Base-by-base conservation (phyloP, 2,329 filamentous ascomycete species). In the Fusarium dimerum region DNA sequence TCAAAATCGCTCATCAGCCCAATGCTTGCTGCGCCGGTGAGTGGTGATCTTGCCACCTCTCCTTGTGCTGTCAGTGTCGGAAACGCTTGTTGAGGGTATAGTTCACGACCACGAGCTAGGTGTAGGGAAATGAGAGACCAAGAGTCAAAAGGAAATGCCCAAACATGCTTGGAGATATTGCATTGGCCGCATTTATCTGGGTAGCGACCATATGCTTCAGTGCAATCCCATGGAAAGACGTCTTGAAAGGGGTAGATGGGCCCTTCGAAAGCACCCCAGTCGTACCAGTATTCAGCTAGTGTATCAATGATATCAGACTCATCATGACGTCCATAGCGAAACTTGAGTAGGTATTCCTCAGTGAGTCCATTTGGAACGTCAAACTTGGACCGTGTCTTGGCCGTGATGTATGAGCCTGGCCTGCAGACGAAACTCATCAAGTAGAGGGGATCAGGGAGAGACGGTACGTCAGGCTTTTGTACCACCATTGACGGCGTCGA, bases 211-310 rank as follows among this genome's bases (percentile, higher is more conserved):
- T 70, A 75, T 2, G 73, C 75, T 49, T 76, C 73, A 1, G 74
- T 77, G 52, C 74, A 78, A 56, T 77, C 75, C 74, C 74, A 77
- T 1, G 73, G 75, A 45, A 77, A 77, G 15, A 75, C 44, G 46
- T 71, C 66, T 45, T 75, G 73, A 47, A 74, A 69, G 3, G 54
- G 59, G 50, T 76, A 77, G 5, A 75, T 52, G 1, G 65, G 66
- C 0, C 60, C 63, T 3, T 63, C 68, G 20, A 77, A 73, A 5
- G 62, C 67, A 3, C 66, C 72, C 73, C 73, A 77, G 46, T 76
- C 73, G 51, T 71, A 63, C 75, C 74, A 78, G 55, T 77, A 77
- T 54, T 77, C 73, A n/a, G 65, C 56, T 0, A 73, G 66, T 0
- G 66, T 65, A 47, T 77, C 75, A 12, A 76, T 63, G 1, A 77